Evolutionary conservation across 148 eudicot genomes (phyloP), one percentile per base, ranked within the genome.

Genomic region (Oxyria digyna): DNA sequence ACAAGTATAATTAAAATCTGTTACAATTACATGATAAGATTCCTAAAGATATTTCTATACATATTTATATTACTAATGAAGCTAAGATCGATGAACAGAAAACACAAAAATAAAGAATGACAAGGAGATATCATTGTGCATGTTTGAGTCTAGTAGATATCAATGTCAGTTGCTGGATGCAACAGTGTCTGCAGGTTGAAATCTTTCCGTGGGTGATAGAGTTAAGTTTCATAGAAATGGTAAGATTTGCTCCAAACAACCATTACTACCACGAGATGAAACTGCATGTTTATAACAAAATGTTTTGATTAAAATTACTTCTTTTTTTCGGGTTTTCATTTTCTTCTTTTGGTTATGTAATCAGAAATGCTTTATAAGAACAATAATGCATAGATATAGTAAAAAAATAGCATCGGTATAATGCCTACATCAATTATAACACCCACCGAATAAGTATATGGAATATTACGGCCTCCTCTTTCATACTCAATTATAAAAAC

Each of bases 141-240:
- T 57, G 37, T 59, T 59, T 59, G 18, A 29, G 35, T 59, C 27
- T 31, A 59, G 35, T 29, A 29, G 65, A 59, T 59, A 21, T 59
- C 35, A 29, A 59, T 27, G 65, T 59, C 65, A 59, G 65, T 59
- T 14, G 65, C 65, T 59, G 37, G 65, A 59, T 59, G 31, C 18
- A 59, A 29, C 64, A 59, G 65, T 59, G n/a, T 26, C 65, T 59
- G 65, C 65, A 59, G 37, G 62, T 23, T 21, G 29, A 35, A 31
- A 27, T 59, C 65, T 59, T 59, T 59, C 15, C 65, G 18, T 29
- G 65, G 62, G 21, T 27, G 18, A 18, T 59, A 59, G 65, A 31
- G 65, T 59, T 59, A 55, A 24, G 9, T 24, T 11, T 59, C 65
- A 59, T 59, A 3, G 31, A 59, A 59, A 59, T n/a, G 65, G 65